Evolutionary conservation across 2,329 filamentous ascomycete genomes (phyloP).

Genomic region (Epichloe coenophiala): DNA sequence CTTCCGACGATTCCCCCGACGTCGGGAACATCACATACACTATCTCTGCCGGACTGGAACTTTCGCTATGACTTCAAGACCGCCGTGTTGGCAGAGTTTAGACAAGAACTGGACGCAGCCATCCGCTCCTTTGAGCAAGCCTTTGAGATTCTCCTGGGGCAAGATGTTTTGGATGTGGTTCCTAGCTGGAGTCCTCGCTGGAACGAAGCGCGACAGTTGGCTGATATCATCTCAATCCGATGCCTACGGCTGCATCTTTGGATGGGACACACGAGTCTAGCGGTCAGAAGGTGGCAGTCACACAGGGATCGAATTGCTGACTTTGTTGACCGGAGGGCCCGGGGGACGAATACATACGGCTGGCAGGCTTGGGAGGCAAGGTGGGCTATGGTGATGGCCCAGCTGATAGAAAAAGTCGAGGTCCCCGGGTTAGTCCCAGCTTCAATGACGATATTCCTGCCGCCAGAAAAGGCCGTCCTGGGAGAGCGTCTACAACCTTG

Average conservation of each 20-base stretch:
- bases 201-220: slow-evolving; percentile 81
- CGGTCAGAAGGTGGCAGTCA: slow-evolving; percentile 65
- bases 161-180: slow-evolving; percentile 77
- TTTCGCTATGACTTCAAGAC: slow-evolving; percentile 92
- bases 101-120: slow-evolving; percentile 83
- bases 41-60: slow-evolving; percentile 83
- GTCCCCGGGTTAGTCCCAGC: slow-evolving; percentile 35
- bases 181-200: slow-evolving; percentile 83
- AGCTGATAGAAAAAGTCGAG: slow-evolving; percentile 40
- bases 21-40: slow-evolving; percentile 67
- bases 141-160: slow-evolving; percentile 68
- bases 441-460: slow-evolving; percentile 33
- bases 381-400: slow-evolving; percentile 50
- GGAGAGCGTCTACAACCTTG: slow-evolving; percentile 47
- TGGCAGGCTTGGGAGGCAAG: slow-evolving; percentile 90
- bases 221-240: slow-evolving; percentile 69
- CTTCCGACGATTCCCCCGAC: slow-evolving; percentile 79
- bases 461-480: slow-evolving; percentile 43
- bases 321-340: slow-evolving; percentile 69
- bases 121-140: slow-evolving; percentile 76
- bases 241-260: slow-evolving; percentile 73
- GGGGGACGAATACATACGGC: slow-evolving; percentile 78
- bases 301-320: slow-evolving; percentile 64
- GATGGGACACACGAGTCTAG: slow-evolving; percentile 63
- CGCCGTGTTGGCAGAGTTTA: slow-evolving; percentile 80